phyloP scores from a whole-genome alignment of 2,329 filamentous ascomycete genomes.

The Trichoderma sp. region DNA sequence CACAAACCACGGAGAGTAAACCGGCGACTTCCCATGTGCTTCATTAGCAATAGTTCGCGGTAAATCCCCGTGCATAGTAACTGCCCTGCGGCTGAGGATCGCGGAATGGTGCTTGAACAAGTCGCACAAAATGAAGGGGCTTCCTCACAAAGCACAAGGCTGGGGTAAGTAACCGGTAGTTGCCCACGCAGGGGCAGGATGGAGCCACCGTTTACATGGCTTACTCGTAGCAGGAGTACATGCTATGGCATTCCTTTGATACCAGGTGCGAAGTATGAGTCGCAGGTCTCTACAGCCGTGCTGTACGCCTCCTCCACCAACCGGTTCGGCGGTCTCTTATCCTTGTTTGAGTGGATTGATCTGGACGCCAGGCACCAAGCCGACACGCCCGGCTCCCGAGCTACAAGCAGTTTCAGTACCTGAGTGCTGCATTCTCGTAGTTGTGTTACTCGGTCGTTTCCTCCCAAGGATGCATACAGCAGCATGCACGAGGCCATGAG shows the following conservation, averaged over 20 bases:
- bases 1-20: slow-evolving; percentile 19
- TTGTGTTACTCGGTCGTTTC: background rate
- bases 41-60: background rate
- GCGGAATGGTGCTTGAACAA: background rate
- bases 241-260: background rate
- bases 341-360: background rate
- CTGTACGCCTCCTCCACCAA: background rate
- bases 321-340: background rate
- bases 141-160: background rate
- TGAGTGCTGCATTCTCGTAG: background rate
- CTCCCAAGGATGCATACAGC: background rate
- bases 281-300: background rate
- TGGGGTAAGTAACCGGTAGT: background rate
- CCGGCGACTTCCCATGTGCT: background rate
- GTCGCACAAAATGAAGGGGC: background rate
- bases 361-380: too few relatives aligned
- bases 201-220: slow-evolving; percentile 9
- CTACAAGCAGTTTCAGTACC: too few relatives aligned
- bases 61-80: background rate
- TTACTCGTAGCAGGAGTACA: background rate
- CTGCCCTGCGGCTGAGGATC: background rate
- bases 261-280: background rate
- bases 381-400: too few relatives aligned
- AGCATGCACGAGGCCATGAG: slow-evolving; percentile 6
- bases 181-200: background rate